Conservation (phyloP, 495 filamentous ascomycete species). For the Penicillium paradoxum region DNA sequence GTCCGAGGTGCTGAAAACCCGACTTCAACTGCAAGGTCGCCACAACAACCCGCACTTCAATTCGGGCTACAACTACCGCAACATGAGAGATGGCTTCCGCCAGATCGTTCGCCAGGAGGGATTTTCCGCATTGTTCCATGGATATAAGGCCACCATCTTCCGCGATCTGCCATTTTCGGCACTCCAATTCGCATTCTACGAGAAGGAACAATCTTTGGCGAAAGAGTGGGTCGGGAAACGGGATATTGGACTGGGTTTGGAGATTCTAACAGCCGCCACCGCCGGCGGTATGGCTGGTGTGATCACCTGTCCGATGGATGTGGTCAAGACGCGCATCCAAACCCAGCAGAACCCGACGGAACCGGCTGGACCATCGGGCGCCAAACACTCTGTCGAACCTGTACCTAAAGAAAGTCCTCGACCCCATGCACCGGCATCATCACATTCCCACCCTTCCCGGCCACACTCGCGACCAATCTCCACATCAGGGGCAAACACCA, state of each 20-base stretch:
- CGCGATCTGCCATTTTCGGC: conserved; percentile 94
- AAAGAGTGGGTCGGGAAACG: conserved; percentile 64
- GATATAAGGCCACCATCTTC: conserved; percentile 89
- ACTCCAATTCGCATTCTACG: conserved; percentile 95
- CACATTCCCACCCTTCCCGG: conserved; percentile 26
- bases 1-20: conserved; percentile 92
- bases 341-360: conserved; percentile 68
- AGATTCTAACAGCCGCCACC: conserved; percentile 84
- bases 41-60: conserved; percentile 90
- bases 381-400: conserved; percentile 24
- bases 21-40: conserved; percentile 88
- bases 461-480: conserved; percentile 63
- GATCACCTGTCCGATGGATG: conserved; percentile 91
- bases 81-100: conserved; percentile 69
- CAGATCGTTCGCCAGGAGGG: conserved; percentile 84
- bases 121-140: conserved; percentile 79
- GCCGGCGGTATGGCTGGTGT: conserved; percentile 92
- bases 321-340: conserved; percentile 97
- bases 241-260: conserved; percentile 78
- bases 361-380: conserved; percentile 14
- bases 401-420: conserved; percentile 35
- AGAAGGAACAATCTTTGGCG: conserved; percentile 81
- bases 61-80: conserved; percentile 91
- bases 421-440: conserved; percentile 24
- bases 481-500: conserved; percentile 76